Evolutionary conservation across 2,329 filamentous ascomycete species (phyloP), one percentile per base, ranked within the genome.

Genomic region (Pestalotiopsis sp.): DNA sequence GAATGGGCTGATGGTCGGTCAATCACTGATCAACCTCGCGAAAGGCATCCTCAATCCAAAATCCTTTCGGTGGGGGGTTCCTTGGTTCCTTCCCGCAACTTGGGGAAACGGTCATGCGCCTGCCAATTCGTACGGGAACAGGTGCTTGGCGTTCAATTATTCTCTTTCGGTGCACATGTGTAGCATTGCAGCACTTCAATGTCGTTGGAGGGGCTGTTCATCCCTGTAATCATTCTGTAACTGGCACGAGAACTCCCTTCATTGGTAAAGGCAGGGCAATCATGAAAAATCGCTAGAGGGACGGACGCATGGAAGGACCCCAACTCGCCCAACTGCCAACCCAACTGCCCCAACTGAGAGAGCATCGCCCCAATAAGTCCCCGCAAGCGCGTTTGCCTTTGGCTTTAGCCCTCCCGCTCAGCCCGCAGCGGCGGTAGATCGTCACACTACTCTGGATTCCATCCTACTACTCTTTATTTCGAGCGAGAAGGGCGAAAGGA

Each of bases 341-440:
- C 45, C 45, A 52, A 52, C 3, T 56, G 49, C 49, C 49, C 49
- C 49, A 56, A 56, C 31, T 36, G 31, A 60, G 38, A 45, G 36
- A 64, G 61, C 61, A 64, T 49, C 61, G 61, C 38, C 61, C 23
- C 61, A 64, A 64, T 52, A 13, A 49, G 38, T 25, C 38, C 61
- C 61, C 27, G 36, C 57, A 59, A 59, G 57, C 25, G 57, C 57
- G 57, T 36, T 59, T 64, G 13, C 61, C 61, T 52, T 64, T 38
- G 31, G 31, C 61, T 38, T 36, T 64, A 64, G 61, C 61, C n/a
- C 61, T 64, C 61, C 61, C 61, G 61, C 6, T 39, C 14, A 62
- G 27, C 27, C 59, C 31, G 49, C 49, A 56, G 49, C 49, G 49
- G 49, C 49, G 49, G 49, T 56, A 56, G 49, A 56, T 56, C 49